Base-by-base conservation (phyloP, 2,329 filamentous ascomycete genomes). In the Neonectria ditissima region DNA sequence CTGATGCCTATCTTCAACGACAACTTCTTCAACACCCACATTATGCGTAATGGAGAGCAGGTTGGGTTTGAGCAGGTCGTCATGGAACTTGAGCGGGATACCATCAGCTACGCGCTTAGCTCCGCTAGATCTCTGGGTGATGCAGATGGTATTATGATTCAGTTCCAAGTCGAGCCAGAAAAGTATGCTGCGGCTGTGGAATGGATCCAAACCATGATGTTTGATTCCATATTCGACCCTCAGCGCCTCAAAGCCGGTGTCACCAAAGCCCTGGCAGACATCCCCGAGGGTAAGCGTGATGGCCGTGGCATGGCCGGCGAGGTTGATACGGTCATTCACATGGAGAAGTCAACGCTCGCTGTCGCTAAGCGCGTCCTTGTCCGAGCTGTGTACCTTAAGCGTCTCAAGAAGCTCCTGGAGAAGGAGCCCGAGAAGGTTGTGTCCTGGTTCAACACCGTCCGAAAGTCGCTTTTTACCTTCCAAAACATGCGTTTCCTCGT, bases 1-100 rank as follows among this genome's bases (percentile, higher is more conserved):
- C 80, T 99, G 22, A 83, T 98, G 51, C 86, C 91, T 3, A 85
- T 98, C 43, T 98, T 97, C 74, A 90, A 89, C 30, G 92, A 94
- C 75, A 96, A 95, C 74, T 97, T 98, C 82, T 99, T 98, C 84
- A 95, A 93, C 75, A 93, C 94, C 0, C 96, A 95, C 2, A 90
- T 99, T 63, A 84, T 86, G 72, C 89, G 90, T 30, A 86, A 94
- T 71, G 94, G 92, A 45, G 85, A 93, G 75, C 87, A 86, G 24
- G 82, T 99, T 30, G 89, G 91, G 51, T 99, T 98, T 72, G 96
- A 98, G 76, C 88, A 97, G 66, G 92, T 98, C 3, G 94, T 98
- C 47, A 92, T 93, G 75, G 90, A 94, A 75, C 85, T 99, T 4
- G 96, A 99, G 78, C 89, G 91, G 74, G 94, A 98, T 71, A 98